Percentiles rank a stretch among this genome's conserved stretches.
Conservation (phyloP, 1,284 basidiomycete genomes). For the Puccinia novopanici region DNA sequence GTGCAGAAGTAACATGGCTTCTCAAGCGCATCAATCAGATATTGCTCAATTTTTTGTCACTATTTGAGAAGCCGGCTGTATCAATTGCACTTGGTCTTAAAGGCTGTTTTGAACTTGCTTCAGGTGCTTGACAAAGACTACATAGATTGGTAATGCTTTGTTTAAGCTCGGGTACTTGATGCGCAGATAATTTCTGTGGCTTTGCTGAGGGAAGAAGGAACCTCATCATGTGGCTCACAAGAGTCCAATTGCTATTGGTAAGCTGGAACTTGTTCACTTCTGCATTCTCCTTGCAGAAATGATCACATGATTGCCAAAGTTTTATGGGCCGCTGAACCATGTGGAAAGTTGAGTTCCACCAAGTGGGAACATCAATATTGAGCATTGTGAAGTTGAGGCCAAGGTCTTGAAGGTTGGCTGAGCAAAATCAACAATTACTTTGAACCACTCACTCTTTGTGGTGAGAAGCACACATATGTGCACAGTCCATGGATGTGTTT, state of each 20-base stretch:
- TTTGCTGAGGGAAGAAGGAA: too few species aligned
- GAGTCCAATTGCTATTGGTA: too few species aligned
- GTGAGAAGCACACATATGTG: not conserved
- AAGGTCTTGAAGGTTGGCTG: not conserved
- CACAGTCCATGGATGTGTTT: slow-evolving; percentile 6
- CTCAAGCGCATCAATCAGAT: not conserved
- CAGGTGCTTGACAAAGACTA: not conserved
- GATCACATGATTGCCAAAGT: not conserved
- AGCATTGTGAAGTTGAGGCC: slow-evolving; percentile 2
- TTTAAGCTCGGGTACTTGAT: too few species aligned
- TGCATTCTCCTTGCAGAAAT: not conserved
- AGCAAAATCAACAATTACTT: not conserved
- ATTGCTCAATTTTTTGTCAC: not conserved
- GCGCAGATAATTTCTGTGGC: too few species aligned
- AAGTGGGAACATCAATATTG: not conserved
- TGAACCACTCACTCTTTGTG: slow-evolving; percentile 18
- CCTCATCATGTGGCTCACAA: too few species aligned
- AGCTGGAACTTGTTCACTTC: too few species aligned
- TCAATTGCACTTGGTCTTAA: not conserved
- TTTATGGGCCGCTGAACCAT: slow-evolving; percentile 7
- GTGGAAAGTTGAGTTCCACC: slow-evolving; percentile 13
- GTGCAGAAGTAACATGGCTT: not conserved
- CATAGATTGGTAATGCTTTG: not conserved
- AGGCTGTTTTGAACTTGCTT: not conserved
- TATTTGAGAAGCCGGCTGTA: not conserved